These are phyloP conservation scores for Pleurotus tuber-regium DNA, from an alignment of 768 basidiomycete species.

Conservation along the genomic window DNA sequence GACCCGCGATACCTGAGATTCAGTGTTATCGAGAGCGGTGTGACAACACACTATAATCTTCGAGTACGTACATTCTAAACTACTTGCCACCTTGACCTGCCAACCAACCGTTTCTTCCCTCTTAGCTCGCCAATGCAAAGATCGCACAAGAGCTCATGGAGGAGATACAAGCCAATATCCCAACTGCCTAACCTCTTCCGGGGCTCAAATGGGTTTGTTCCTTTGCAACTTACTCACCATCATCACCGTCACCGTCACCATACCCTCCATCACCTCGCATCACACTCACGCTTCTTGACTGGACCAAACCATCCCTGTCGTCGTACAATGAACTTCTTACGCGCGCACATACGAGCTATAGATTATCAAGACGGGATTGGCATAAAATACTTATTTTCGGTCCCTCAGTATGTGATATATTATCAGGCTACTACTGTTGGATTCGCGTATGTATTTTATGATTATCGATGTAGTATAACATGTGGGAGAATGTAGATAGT, in stretches of 20 bases:
- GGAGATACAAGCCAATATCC: conserved; percentile 49
- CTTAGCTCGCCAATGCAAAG: conserved; percentile 67
- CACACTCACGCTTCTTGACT: neutral
- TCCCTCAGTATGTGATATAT: neutral
- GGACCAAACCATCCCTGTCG: neutral
- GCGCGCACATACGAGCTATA: neutral
- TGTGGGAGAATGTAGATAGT: neutral
- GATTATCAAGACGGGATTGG: conserved; percentile 1
- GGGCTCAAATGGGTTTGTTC: neutral
- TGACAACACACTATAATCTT: conserved; percentile 70
- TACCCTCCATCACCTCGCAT: too few species aligned
- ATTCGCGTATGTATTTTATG: conserved; percentile 9
- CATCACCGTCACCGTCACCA: too few species aligned
- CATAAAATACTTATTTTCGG: conserved; percentile 1
- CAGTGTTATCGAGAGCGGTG: conserved; percentile 63
- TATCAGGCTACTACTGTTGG: neutral
- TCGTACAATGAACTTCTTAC: conserved; percentile 1
- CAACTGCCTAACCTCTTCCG: conserved; percentile 26
- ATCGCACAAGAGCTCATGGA: conserved; percentile 69
- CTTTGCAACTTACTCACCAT: neutral
- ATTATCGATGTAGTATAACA: conserved; percentile 6
- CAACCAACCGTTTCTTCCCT: conserved; percentile 8
- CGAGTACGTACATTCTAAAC: conserved; percentile 45
- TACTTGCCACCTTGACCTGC: conserved; percentile 9
- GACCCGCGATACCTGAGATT: conserved; percentile 80